Conservation (phyloP, 192 early-diverging fungal species). For the Linnemannia schmuckeri region DNA sequence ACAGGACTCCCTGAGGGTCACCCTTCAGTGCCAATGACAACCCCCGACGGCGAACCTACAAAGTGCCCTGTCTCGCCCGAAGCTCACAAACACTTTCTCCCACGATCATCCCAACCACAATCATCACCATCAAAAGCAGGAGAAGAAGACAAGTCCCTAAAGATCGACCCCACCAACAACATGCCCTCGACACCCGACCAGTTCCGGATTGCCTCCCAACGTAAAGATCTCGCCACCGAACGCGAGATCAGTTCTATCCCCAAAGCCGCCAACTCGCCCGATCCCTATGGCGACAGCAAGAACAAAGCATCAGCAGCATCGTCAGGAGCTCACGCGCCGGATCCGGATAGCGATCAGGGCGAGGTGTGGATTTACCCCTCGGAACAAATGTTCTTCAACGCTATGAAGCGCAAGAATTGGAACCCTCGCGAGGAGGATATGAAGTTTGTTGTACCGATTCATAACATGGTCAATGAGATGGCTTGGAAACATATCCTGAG, state of each 20-base stretch:
- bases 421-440: constrained; percentile 85
- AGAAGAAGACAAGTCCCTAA: background rate
- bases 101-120: constrained; percentile 28
- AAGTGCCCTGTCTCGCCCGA: constrained; percentile 72
- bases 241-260: constrained; percentile 87
- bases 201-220: constrained; percentile 56
- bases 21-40: constrained; percentile 31
- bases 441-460: constrained; percentile 91
- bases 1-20: constrained; percentile 43
- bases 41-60: constrained; percentile 39
- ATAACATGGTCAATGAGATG: constrained; percentile 94
- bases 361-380: constrained; percentile 90
- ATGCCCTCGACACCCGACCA: constrained; percentile 74
- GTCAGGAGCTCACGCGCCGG: constrained; percentile 25
- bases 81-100: constrained; percentile 65
- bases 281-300: constrained; percentile 61
- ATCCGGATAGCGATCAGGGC: constrained; percentile 43
- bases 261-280: constrained; percentile 64
- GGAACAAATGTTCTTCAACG: constrained; percentile 97
- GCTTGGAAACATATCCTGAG: constrained; percentile 89
- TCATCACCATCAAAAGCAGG: background rate
- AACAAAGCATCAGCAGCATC: constrained; percentile 41
- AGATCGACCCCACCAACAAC: constrained; percentile 72
- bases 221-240: constrained; percentile 63
- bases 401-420: constrained; percentile 95